Base-by-base conservation (phyloP, 208 protist genomes). In the Acanthamoeba castellanii region DNA sequence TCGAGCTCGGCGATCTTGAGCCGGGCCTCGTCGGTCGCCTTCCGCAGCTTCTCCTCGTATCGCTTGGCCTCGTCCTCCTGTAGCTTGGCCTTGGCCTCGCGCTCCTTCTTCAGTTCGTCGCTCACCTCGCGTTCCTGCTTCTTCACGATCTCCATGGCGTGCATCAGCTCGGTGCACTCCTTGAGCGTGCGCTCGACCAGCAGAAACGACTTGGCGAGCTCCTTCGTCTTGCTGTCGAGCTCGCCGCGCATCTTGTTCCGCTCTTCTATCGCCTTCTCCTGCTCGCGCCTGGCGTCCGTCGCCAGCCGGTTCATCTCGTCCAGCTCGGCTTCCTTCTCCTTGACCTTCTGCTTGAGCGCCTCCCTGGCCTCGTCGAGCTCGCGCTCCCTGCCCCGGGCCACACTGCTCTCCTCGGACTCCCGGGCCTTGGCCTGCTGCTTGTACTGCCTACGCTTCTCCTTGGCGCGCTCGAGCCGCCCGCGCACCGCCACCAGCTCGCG, bases 81-180 rank as follows among this genome's bases (percentile, higher is more conserved):
- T 1, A 25, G 14, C 50, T 90, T 90, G 16, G n/a, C 20, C 32
- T 70, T 66, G 45, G 16, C 25, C 32, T 92, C 85, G 18, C 32
- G 11, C 61, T 92, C 85, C 45, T 45, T 18, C 57, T 92, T 92
- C 37, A 92, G 32, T 22, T 92, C 59, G 9, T 92, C 85, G 57
- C 34, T 32, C 30, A 92, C 22, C 25, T 92, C 85, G 1, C 45
- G 52, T 30, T 92, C 85, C 34, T 92, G 68, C 25, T 70, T 74
- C 85, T 92, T 92, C 18, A 92, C 6, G 30, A 92, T 37, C 45
- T 92, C 85, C 59, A 92, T 66, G 13, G 85, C 61, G 5, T 66
- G 59, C 85, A 92, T 50, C 34, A 92, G 85, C 37, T 92, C 85
- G 13, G 52, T 92, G 45, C 85, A 92, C 57, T 92, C 85, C 34